Evolutionary conservation across 805 yeast genomes (phyloP), one percentile per base, ranked within the genome.

Genomic region (Wilhelminamyces savonicus): DNA sequence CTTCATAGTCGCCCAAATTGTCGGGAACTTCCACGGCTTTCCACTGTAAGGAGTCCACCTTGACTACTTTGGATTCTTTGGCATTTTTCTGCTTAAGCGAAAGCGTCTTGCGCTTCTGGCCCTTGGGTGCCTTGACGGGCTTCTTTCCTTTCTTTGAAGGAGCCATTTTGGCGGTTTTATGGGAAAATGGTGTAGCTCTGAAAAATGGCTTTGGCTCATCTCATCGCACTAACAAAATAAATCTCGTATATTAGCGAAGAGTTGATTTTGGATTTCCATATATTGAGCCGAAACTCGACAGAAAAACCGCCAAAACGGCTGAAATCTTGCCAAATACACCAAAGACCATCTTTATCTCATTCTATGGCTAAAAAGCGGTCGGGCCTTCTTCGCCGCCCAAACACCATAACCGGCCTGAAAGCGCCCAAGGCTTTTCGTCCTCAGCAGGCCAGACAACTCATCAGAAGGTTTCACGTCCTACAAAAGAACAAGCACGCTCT

Each of bases 1-100:
- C 96, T 41, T 83, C 88, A 48, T 82, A 84, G 54, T 86, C 95
- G 36, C 78, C 95, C 28, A 84, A 56, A 16, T 85, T 78, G 39
- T 84, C 90, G 4, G 94, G 90, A 30, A 88, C 71, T 2, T 78
- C 82, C 6, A 88, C 94, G 3, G 78, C 51, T 40, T 81, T 82
- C 98, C 98, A 90, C 7, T 64, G 59, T 39, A 83, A 57, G 13
- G 66, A 64, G 38, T 69, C 69, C 3, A 73, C 70, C 15, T 60
- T 61, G 11, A 78, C 74, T 15, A 67, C 46, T 31, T 61, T 66
- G 17, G 61, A 46, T 32, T 50, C 60, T 18, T 42, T 48, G 13
- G 51, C 47, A 21, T 46, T 27, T 29, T 51, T 58, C 35, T 60
- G 56, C 34, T 48, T 47, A 36, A 59, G 44, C 7, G 56, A 43